Percentiles rank a stretch among this genome's conserved stretches.
Conservation (phyloP, 805 yeast genomes). For the Yamadazyma ubonensis region DNA sequence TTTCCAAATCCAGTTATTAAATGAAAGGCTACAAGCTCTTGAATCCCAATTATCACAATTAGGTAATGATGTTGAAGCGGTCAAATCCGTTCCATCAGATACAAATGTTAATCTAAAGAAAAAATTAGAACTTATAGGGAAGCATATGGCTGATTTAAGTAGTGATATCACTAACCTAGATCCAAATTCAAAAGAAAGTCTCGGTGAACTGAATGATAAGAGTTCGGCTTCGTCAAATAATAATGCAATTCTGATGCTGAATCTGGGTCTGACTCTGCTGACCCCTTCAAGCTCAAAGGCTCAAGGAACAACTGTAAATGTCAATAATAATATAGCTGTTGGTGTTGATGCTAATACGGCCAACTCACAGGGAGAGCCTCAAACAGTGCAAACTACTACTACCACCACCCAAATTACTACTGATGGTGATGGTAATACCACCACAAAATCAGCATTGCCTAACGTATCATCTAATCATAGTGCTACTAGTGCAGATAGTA, state of each 20-base stretch:
- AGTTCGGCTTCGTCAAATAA: not conserved
- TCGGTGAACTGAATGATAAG: not conserved
- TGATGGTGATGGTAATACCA: not conserved
- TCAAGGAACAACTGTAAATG: constrained; percentile 4
- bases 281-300: not conserved
- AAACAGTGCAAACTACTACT: constrained; percentile 6
- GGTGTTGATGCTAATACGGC: constrained; percentile 1
- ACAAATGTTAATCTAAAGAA: constrained; percentile 11
- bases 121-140: constrained; percentile 15
- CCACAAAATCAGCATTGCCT: not conserved
- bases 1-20: constrained; percentile 14
- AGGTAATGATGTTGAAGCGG: not conserved
- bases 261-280: constrained; percentile 5
- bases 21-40: constrained; percentile 11
- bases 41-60: constrained; percentile 8
- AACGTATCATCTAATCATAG: not conserved
- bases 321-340: constrained; percentile 3
- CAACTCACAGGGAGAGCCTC: not conserved
- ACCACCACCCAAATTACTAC: constrained; percentile 5
- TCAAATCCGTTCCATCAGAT: constrained; percentile 2
- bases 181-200: constrained; percentile 2
- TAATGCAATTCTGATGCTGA: not conserved
- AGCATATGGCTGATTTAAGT: constrained; percentile 16
- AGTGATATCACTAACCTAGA: constrained; percentile 15
- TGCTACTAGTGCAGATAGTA: not conserved